Evolutionary conservation across 176 grass and related monocot genomes (phyloP).

Genomic region (Olyra latifolia): DNA sequence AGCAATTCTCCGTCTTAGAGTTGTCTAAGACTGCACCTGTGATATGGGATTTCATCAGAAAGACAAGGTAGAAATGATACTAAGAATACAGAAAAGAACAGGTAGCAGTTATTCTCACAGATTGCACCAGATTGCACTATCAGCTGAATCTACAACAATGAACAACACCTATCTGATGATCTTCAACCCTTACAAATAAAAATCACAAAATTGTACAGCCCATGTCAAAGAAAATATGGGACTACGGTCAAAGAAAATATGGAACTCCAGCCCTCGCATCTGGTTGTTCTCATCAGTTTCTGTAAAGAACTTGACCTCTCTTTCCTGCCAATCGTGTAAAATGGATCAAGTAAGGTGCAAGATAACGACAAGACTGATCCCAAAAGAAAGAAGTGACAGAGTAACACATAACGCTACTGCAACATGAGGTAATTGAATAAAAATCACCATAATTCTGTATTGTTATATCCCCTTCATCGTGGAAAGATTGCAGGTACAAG

Average conservation of each 20-base stretch:
- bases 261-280: slow-evolving; percentile 65
- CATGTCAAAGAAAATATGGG: slow-evolving; percentile 60
- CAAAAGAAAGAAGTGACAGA: no score
- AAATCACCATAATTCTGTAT: no score
- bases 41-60: neutral
- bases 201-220: slow-evolving; percentile 5
- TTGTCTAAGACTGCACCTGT: neutral
- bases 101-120: neutral
- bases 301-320: slow-evolving; percentile 95
- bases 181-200: slow-evolving; percentile 15
- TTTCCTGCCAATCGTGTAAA: slow-evolving; percentile 55
- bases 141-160: slow-evolving; percentile 41
- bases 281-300: slow-evolving; percentile 88
- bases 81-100: no score
- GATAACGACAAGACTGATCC: no score
- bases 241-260: no score
- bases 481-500: no score
- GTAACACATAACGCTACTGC: no score
- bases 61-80: neutral
- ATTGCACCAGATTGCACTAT: slow-evolving; percentile 28
- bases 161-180: slow-evolving; percentile 7
- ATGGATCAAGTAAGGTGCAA: no score
- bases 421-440: no score
- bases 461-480: no score
- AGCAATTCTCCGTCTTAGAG: neutral